Evolutionary conservation across 2,329 filamentous ascomycete species (phyloP).

Genomic region (Ploettnerulaceae sp.): DNA sequence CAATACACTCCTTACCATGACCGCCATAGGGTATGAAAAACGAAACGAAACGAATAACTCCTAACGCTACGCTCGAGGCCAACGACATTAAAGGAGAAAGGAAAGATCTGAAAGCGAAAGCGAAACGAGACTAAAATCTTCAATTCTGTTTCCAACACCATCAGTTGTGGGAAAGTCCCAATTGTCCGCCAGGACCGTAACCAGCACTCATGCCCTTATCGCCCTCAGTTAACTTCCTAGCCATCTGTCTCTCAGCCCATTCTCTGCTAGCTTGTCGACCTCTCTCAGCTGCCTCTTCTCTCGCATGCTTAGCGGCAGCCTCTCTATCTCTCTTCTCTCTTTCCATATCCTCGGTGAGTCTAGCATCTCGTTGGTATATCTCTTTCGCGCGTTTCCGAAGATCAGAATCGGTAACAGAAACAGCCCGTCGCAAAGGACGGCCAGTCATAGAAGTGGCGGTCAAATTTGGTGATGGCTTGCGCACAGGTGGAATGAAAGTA

Average conservation of each 20-base stretch:
- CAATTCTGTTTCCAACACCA: background rate
- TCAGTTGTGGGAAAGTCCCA: conserved; percentile 20
- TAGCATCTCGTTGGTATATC: conserved; percentile 50
- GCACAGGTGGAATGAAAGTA: conserved; percentile 13
- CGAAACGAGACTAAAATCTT: background rate
- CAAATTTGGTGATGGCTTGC: conserved; percentile 23
- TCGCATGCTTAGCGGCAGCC: conserved; percentile 47
- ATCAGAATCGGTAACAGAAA: conserved; percentile 48
- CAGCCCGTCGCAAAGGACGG: conserved; percentile 37
- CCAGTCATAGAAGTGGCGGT: conserved; percentile 27
- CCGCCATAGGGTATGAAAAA: conserved; percentile 10
- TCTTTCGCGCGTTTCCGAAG: conserved; percentile 50
- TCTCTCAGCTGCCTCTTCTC: conserved; percentile 57
- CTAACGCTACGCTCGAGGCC: conserved; percentile 13
- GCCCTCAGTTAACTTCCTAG: conserved; percentile 24
- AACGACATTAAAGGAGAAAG: background rate
- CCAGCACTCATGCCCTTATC: conserved; percentile 26
- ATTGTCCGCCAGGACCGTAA: conserved; percentile 27
- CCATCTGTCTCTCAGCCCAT: conserved; percentile 54
- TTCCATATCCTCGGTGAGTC: conserved; percentile 43
- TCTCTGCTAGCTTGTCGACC: conserved; percentile 54
- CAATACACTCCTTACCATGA: background rate
- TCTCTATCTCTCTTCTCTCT: conserved; percentile 52
- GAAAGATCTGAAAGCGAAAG: background rate
- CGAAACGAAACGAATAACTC: conserved; percentile 13